Conservation (phyloP, 148 eudicot genomes). For the Linanthus parryae region DNA sequence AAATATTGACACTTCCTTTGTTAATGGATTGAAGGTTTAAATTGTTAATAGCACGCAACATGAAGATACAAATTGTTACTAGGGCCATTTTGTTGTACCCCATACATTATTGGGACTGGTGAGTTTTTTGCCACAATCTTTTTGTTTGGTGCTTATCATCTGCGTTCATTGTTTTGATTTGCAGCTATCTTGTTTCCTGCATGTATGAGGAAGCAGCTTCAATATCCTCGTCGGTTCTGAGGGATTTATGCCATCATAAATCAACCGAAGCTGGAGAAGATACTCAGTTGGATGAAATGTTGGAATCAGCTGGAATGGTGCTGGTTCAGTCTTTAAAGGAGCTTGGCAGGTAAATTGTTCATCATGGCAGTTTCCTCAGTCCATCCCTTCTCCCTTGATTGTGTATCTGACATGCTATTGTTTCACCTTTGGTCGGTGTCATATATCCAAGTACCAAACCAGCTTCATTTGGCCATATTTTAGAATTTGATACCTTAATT, state of each 20-base stretch:
- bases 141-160: too few relatives aligned
- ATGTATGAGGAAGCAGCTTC: conserved; percentile 66
- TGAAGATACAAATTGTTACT: too few relatives aligned
- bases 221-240: conserved; percentile 47
- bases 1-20: too few relatives aligned
- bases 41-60: too few relatives aligned
- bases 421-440: not conserved
- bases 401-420: not conserved
- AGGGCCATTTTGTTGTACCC: too few relatives aligned
- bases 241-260: conserved; percentile 23
- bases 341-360: conserved; percentile 35
- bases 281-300: conserved; percentile 40
- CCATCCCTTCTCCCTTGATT: not conserved
- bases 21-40: too few relatives aligned
- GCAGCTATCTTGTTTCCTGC: conserved; percentile 71
- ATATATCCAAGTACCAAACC: too few relatives aligned
- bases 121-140: too few relatives aligned
- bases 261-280: conserved; percentile 24
- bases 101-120: too few relatives aligned
- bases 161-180: too few relatives aligned
- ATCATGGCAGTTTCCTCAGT: not conserved
- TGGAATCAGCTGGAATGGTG: conserved; percentile 82
- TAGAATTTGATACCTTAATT: too few relatives aligned
- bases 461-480: too few relatives aligned
- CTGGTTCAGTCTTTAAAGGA: conserved; percentile 65